phyloP scores from a whole-genome alignment of 2,329 filamentous ascomycete species.

The Diplodia intermedia region DNA sequence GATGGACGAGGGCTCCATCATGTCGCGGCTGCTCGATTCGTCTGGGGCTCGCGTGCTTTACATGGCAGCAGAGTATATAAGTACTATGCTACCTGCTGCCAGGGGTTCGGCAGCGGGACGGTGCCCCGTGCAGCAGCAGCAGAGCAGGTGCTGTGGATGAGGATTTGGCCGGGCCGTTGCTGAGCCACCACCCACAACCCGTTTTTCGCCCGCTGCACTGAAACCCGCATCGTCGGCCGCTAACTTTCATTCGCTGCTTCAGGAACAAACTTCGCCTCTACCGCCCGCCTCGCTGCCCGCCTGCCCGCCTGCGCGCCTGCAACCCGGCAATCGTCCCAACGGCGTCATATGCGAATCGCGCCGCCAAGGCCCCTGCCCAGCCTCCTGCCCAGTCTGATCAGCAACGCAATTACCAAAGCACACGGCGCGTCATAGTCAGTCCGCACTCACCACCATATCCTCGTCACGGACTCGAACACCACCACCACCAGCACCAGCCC shows the following conservation, averaged over 20 bases:
- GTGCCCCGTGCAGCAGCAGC: slow-evolving; percentile 15
- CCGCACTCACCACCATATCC: slow-evolving; percentile 15
- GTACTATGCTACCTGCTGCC: neutral
- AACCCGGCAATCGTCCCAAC: too few relatives aligned
- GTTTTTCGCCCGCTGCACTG: neutral
- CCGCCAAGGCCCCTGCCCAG: slow-evolving; percentile 24
- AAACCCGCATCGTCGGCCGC: neutral
- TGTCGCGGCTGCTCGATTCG: slow-evolving; percentile 1
- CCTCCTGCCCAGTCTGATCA: slow-evolving; percentile 20
- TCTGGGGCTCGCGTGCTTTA: neutral
- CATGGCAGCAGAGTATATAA: neutral
- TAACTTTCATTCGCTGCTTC: neutral
- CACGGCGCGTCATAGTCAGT: neutral
- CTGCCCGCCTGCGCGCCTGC: too few relatives aligned
- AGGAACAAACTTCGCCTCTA: neutral
- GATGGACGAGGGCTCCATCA: slow-evolving; percentile 10
- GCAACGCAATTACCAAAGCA: neutral
- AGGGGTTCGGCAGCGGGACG: neutral
- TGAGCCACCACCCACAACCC: neutral
- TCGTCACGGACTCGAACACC: slow-evolving; percentile 1
- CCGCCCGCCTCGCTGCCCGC: neutral
- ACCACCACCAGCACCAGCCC: neutral
- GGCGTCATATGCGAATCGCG: slow-evolving; percentile 1
- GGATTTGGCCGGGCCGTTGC: slow-evolving; percentile 5
- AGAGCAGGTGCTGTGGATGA: neutral